These are phyloP conservation scores for Blastocystis sp. DNA, from an alignment of 352 stramenopile genomes.

Conservation along the genomic window DNA sequence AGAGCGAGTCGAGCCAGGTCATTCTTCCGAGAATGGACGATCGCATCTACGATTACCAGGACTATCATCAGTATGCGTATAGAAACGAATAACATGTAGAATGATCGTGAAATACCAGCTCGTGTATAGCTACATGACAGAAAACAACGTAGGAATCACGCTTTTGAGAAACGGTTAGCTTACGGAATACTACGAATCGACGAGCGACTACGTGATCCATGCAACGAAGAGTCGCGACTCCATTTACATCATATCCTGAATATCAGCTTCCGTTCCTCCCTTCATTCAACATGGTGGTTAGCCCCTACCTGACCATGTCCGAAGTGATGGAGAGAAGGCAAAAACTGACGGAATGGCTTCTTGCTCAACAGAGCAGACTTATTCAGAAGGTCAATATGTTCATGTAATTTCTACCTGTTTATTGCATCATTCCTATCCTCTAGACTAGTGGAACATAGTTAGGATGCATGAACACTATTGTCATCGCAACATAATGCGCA, in stretches of 20 bases:
- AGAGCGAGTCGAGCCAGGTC: constrained; percentile 26
- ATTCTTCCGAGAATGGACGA: constrained; percentile 2
- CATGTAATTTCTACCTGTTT: not conserved
- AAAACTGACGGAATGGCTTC: not conserved
- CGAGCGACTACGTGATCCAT: not conserved
- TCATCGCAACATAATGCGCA: no score
- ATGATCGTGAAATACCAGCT: constrained; percentile 15
- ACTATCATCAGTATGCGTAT: constrained; percentile 5
- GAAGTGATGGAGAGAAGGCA: not conserved
- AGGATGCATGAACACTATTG: no score
- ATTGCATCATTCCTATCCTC: no score
- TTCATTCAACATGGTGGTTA: not conserved
- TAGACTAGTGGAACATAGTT: no score
- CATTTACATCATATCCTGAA: not conserved
- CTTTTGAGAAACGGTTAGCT: not conserved
- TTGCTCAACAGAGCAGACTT: not conserved
- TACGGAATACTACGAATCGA: constrained; percentile 36
- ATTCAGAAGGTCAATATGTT: constrained; percentile 5
- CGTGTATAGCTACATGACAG: not conserved
- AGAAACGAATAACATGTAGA: not conserved
- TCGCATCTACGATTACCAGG: constrained; percentile 4
- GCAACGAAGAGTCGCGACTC: not conserved
- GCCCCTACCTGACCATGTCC: not conserved
- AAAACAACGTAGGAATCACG: not conserved
- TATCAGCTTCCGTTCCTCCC: not conserved